Conservation (phyloP, 78 protist genomes). For the Protostelium mycophagum region DNA sequence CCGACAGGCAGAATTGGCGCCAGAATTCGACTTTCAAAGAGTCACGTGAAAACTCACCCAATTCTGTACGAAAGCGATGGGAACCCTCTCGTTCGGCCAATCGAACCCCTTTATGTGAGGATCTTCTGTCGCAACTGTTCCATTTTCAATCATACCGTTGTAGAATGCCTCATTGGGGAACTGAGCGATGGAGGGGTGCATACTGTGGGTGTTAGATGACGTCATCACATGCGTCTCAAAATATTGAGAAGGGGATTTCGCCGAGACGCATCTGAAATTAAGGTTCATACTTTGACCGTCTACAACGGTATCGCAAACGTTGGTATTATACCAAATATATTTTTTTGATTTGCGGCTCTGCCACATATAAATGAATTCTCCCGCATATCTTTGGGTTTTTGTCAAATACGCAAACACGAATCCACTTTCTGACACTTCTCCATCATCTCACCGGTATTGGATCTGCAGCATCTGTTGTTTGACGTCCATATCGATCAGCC, state of each 20-base stretch:
- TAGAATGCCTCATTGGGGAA: constrained; percentile 78
- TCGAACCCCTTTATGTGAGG: not conserved
- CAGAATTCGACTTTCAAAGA: too few relatives aligned
- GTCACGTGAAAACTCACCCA: not conserved
- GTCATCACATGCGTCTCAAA: not conserved
- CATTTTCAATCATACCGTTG: constrained; percentile 40
- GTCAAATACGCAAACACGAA: too few relatives aligned
- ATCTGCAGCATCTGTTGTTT: constrained; percentile 24
- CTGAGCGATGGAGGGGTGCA: constrained; percentile 77
- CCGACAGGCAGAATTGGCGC: too few relatives aligned
- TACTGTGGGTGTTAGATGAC: constrained; percentile 24
- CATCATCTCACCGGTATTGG: constrained; percentile 65
- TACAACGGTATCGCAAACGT: too few relatives aligned
- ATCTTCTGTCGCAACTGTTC: constrained; percentile 3
- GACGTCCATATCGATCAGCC: constrained; percentile 7
- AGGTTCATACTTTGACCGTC: too few relatives aligned
- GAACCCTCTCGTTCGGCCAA: not conserved
- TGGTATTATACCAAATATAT: too few relatives aligned
- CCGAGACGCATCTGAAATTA: too few relatives aligned
- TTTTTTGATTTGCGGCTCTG: too few relatives aligned
- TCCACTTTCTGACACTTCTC: too few relatives aligned
- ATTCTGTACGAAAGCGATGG: not conserved
- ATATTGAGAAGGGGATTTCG: too few relatives aligned
- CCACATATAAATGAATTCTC: too few relatives aligned
- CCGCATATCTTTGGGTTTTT: too few relatives aligned